A percentile compares a stretch with the other conserved stretches of the same genome.
These are phyloP conservation scores for Linnemannia hyalina DNA, from an alignment of 192 early-diverging fungal species.

Conservation along the genomic window DNA sequence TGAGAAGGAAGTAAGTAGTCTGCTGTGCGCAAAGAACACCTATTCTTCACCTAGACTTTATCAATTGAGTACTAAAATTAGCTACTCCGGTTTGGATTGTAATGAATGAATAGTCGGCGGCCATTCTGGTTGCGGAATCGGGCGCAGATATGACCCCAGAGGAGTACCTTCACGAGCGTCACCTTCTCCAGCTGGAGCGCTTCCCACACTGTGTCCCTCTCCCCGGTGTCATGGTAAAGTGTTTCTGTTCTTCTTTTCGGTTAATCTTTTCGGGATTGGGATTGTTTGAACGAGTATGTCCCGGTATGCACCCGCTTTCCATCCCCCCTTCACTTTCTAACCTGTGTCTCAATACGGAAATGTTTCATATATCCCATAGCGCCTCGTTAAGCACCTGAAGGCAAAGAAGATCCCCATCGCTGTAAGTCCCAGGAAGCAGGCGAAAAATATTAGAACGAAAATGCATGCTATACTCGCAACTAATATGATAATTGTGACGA, in stretches of 20 bases:
- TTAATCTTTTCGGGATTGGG: background rate
- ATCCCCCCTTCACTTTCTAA: conserved; percentile 28
- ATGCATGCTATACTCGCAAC: background rate
- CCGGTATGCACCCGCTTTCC: background rate
- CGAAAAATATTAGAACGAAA: conserved; percentile 21
- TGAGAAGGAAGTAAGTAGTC: conserved; percentile 61
- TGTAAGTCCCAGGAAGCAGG: conserved; percentile 17
- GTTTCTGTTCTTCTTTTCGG: background rate
- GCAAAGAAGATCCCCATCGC: conserved; percentile 83
- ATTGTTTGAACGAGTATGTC: background rate
- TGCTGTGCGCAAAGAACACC: background rate
- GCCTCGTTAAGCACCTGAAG: conserved; percentile 81
- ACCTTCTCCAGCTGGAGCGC: conserved; percentile 61
- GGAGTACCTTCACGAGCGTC: conserved; percentile 80
- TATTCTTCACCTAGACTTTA: background rate
- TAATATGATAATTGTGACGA: background rate
- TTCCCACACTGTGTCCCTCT: conserved; percentile 79
- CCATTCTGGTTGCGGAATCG: conserved; percentile 78
- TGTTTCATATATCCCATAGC: conserved; percentile 57
- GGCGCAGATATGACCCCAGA: conserved; percentile 81
- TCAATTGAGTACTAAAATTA: background rate
- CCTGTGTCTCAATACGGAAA: conserved; percentile 43
- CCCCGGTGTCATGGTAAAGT: conserved; percentile 75
- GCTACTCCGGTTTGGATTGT: background rate
- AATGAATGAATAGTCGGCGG: conserved; percentile 56